A percentile compares a stretch with the other conserved stretches of the same genome.
Evolutionary conservation across 805 yeast species (phyloP).

Genomic region (Cyberlindnera meyerae): DNA sequence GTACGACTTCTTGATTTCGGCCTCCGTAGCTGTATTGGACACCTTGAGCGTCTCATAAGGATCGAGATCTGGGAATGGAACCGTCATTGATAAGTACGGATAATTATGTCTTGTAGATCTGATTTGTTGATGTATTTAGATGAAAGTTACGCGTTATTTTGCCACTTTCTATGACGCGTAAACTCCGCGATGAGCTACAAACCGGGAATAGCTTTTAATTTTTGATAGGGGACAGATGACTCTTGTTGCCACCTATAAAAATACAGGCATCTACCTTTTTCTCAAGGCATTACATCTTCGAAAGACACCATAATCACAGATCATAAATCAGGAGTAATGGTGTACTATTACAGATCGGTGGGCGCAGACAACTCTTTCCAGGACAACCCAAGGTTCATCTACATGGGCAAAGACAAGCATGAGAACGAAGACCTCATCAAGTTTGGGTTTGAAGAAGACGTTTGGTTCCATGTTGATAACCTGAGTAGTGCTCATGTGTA

Average conservation of each 20-base stretch:
- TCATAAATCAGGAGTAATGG: no score
- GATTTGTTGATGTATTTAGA: no score
- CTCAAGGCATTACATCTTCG: no score
- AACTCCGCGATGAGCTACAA: no score
- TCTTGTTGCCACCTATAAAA: no score
- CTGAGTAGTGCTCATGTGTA: slow-evolving; percentile 76
- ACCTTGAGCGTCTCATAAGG: slow-evolving; percentile 57
- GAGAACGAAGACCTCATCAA: slow-evolving; percentile 63
- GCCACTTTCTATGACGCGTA: no score
- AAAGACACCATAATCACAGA: neutral
- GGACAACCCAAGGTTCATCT: slow-evolving; percentile 35
- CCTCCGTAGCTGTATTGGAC: slow-evolving; percentile 34
- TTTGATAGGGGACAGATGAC: no score
- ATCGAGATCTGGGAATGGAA: slow-evolving; percentile 50
- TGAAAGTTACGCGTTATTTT: neutral
- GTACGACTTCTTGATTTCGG: slow-evolving; percentile 62
- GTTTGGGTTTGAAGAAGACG: slow-evolving; percentile 58
- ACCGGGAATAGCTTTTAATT: no score
- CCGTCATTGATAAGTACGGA: no score
- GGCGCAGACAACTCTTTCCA: slow-evolving; percentile 30
- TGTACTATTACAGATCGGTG: slow-evolving; percentile 37
- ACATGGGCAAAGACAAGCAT: slow-evolving; percentile 70
- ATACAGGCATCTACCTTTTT: no score
- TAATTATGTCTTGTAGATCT: no score
- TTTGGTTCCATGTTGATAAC: slow-evolving; percentile 82